Percentiles rank a stretch among this genome's conserved stretches.
Evolutionary conservation across 306 rosid species (phyloP).

Genomic region (Rosa chinensis): DNA sequence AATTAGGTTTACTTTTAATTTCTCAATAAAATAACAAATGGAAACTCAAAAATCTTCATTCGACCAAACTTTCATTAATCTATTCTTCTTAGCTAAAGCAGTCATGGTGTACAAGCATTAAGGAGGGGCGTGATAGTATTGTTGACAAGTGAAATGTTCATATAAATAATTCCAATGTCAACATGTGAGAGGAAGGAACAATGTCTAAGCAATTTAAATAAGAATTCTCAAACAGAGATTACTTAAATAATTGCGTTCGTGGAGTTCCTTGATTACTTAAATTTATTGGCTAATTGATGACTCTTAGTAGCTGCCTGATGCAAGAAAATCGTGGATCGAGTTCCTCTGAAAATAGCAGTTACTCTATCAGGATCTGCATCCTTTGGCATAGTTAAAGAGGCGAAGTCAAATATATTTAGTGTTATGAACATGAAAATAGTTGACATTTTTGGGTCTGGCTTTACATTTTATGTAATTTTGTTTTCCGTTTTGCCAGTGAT

Average conservation of each 20-base stretch:
- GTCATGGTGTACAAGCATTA: conserved; percentile 12
- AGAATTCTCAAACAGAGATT: neutral
- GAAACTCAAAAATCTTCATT: neutral
- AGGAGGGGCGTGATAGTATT: neutral
- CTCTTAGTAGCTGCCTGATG: neutral
- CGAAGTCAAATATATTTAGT: neutral
- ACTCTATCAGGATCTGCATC: neutral
- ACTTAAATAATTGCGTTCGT: neutral
- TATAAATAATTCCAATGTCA: neutral
- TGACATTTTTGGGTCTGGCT: neutral
- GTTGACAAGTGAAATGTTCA: neutral
- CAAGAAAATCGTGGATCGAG: neutral
- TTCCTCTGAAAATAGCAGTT: neutral
- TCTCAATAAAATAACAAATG: neutral
- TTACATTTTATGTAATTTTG: neutral
- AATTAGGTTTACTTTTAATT: neutral
- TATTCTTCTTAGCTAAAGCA: neutral
- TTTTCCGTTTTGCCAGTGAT: no score
- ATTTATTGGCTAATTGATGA: neutral
- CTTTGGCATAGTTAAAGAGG: neutral
- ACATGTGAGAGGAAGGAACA: neutral
- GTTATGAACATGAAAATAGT: neutral
- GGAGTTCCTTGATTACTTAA: neutral
- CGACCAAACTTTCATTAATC: neutral
- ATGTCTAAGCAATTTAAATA: neutral